A percentile compares a stretch with the other conserved stretches of the same genome.
Evolutionary conservation across 148 eudicot genomes (phyloP).

Genomic region (Rhododendron simsii): DNA sequence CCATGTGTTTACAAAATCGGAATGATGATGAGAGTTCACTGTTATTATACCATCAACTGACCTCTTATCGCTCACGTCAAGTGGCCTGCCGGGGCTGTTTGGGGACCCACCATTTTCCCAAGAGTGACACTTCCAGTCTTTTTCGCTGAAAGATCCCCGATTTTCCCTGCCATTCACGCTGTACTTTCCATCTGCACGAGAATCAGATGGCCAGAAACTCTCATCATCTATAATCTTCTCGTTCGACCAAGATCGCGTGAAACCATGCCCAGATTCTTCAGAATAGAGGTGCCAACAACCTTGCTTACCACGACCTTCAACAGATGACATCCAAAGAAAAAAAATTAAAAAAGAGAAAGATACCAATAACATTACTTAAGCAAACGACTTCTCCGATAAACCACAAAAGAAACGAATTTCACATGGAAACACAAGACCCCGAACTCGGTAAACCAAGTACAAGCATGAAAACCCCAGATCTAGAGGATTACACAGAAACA

Average conservation of each 20-base stretch:
- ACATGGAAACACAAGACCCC: not conserved
- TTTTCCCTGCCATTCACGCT: constrained; percentile 51
- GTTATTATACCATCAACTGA: constrained; percentile 34
- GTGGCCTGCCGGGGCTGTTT: constrained; percentile 37
- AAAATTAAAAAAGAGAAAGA: constrained; percentile 8
- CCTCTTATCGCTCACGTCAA: constrained; percentile 29
- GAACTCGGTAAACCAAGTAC: not conserved
- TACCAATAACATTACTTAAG: constrained; percentile 17
- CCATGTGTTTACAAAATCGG: constrained; percentile 30
- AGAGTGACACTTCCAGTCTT: constrained; percentile 46
- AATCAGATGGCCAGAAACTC: constrained; percentile 35
- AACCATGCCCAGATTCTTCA: constrained; percentile 43
- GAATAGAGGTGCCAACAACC: constrained; percentile 49
- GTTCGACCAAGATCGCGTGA: constrained; percentile 35
- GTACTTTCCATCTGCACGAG: constrained; percentile 46
- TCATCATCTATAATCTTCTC: constrained; percentile 42
- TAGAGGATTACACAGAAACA: not conserved
- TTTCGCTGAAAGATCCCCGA: constrained; percentile 43
- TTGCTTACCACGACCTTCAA: constrained; percentile 73
- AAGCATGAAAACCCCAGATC: constrained; percentile 1
- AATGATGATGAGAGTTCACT: constrained; percentile 42
- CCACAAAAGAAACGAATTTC: not conserved
- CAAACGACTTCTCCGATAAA: not conserved
- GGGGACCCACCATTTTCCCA: constrained; percentile 40
- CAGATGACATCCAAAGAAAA: constrained; percentile 15